Percentiles rank a stretch among this genome's conserved stretches.
phyloP scores from a whole-genome alignment of 2,329 filamentous ascomycete species.

The Colletotrichum orchidophilum region DNA sequence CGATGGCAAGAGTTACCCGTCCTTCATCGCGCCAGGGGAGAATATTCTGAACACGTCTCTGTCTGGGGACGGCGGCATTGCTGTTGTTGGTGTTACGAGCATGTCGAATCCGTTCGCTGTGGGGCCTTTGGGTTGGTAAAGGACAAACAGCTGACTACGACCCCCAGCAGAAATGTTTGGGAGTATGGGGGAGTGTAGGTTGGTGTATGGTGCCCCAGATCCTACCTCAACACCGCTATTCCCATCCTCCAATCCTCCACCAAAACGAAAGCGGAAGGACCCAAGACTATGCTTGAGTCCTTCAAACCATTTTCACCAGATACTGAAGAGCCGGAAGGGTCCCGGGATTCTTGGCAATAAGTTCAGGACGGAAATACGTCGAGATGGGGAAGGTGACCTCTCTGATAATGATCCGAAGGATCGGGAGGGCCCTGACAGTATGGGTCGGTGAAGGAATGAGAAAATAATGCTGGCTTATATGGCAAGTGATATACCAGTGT shows the following conservation, averaged over 20 bases:
- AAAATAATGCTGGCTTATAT: neutral
- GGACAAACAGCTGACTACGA: no score
- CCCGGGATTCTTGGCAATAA: neutral
- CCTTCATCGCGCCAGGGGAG: no score
- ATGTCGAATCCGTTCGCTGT: no score
- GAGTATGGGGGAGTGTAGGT: no score
- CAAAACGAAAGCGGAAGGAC: neutral
- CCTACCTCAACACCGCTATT: neutral
- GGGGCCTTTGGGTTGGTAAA: no score
- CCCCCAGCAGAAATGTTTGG: neutral
- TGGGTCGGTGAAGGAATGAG: neutral
- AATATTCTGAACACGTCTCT: no score
- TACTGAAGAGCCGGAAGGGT: no score
- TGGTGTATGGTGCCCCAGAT: neutral
- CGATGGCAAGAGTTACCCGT: no score
- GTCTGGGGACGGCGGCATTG: no score
- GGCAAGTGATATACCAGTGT: neutral
- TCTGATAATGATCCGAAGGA: neutral
- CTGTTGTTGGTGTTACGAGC: no score
- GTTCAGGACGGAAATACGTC: neutral
- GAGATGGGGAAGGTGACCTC: conserved; percentile 6
- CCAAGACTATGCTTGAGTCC: neutral
- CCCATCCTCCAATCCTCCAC: neutral
- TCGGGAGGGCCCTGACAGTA: neutral
- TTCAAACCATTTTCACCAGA: neutral